phyloP scores from a whole-genome alignment of 139 green algal species.

The Chlorella vulgaris region DNA sequence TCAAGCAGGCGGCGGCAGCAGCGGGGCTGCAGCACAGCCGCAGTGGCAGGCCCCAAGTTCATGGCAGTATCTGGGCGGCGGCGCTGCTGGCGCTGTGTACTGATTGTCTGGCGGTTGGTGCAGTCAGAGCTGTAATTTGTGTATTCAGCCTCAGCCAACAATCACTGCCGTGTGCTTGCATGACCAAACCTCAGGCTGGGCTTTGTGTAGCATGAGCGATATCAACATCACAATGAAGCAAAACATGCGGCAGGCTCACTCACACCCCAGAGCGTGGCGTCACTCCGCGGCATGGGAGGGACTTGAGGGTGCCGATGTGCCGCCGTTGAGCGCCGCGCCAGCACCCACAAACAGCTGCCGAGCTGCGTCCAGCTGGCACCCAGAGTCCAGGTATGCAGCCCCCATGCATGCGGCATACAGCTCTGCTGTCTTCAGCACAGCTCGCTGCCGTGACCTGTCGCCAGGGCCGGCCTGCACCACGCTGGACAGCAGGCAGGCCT shows the following conservation, averaged over 20 bases:
- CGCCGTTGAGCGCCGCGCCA: neutral
- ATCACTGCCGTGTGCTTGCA: neutral
- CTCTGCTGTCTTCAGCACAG: neutral
- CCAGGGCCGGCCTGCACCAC: constrained; percentile 28
- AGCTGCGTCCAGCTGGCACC: neutral
- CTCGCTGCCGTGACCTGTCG: neutral
- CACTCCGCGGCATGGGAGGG: too few relatives aligned
- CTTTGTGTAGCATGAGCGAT: too few relatives aligned
- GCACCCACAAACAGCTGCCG: neutral
- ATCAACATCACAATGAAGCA: too few relatives aligned
- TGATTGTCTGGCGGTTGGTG: neutral
- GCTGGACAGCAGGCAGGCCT: neutral
- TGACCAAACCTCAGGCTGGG: too few relatives aligned
- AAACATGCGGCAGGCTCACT: too few relatives aligned
- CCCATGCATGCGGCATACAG: constrained; percentile 20
- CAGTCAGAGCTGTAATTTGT: neutral
- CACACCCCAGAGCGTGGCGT: too few relatives aligned
- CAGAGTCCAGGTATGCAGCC: constrained; percentile 17
- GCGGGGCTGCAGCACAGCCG: neutral
- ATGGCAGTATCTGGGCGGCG: constrained; percentile 39
- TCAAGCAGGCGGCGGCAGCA: neutral
- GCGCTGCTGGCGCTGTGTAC: neutral
- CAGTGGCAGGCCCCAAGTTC: constrained; percentile 25
- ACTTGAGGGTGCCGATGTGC: too few relatives aligned
- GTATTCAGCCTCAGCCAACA: neutral